These are phyloP conservation scores for Endoconidiophora polonica DNA, from an alignment of 2,329 filamentous ascomycete species.

Conservation along the genomic window DNA sequence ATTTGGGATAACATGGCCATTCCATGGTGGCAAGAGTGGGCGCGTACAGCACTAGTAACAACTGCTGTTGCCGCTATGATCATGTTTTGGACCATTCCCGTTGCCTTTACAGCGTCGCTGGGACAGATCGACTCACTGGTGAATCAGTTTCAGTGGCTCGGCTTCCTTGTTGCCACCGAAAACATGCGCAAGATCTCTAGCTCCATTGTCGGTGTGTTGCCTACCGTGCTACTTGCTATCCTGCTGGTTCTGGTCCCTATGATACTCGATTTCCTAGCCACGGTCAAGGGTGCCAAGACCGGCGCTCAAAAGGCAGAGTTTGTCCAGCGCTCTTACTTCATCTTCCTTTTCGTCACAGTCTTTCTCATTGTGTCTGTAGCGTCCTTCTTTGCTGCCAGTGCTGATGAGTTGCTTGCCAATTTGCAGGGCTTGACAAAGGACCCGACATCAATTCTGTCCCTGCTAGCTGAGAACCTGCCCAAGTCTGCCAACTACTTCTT, in stretches of 20 bases:
- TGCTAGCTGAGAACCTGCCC: slow-evolving; percentile 65
- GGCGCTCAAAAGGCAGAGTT: slow-evolving; percentile 61
- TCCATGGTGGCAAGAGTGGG: slow-evolving; percentile 80
- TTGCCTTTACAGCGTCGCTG: slow-evolving; percentile 71
- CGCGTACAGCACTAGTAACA: slow-evolving; percentile 51
- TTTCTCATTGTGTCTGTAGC: slow-evolving; percentile 86
- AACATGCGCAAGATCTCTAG: slow-evolving; percentile 44
- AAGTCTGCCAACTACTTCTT: slow-evolving; percentile 93
- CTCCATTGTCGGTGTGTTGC: slow-evolving; percentile 68
- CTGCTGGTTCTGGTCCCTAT: slow-evolving; percentile 69
- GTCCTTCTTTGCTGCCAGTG: slow-evolving; percentile 48
- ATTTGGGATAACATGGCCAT: slow-evolving; percentile 97
- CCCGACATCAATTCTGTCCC: slow-evolving; percentile 42
- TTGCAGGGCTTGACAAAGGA: slow-evolving; percentile 34
- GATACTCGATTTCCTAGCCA: slow-evolving; percentile 56
- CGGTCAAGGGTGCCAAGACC: slow-evolving; percentile 65
- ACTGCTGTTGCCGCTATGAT: slow-evolving; percentile 56
- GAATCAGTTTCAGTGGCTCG: slow-evolving; percentile 47
- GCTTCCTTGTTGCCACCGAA: slow-evolving; percentile 45
- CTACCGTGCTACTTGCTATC: slow-evolving; percentile 57
- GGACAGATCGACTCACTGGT: slow-evolving; percentile 62
- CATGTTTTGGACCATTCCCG: slow-evolving; percentile 77
- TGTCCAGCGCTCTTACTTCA: slow-evolving; percentile 88
- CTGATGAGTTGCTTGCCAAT: slow-evolving; percentile 44
- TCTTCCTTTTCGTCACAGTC: slow-evolving; percentile 84